Evolutionary conservation across 2,329 filamentous ascomycete species (phyloP).

Genomic region (Fusarium marasasianum): DNA sequence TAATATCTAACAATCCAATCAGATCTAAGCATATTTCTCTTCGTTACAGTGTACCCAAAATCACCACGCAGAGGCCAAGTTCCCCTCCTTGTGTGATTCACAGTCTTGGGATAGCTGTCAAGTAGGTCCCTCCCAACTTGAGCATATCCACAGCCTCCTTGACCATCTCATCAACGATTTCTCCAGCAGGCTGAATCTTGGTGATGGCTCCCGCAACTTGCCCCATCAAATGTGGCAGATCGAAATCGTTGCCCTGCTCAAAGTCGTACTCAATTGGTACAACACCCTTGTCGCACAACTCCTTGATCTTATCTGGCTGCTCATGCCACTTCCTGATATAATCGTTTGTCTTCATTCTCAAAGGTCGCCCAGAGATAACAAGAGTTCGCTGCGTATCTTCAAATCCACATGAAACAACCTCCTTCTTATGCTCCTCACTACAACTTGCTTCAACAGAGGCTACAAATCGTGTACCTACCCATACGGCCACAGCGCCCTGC

Average conservation of each 20-base stretch:
- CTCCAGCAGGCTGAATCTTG: slow-evolving; percentile 80
- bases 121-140: slow-evolving; percentile 68
- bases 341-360: slow-evolving; percentile 83
- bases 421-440: slow-evolving; percentile 82
- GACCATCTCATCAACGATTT: slow-evolving; percentile 94
- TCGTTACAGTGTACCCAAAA: background rate
- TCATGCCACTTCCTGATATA: slow-evolving; percentile 86
- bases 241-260: slow-evolving; percentile 82
- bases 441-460: slow-evolving; percentile 84
- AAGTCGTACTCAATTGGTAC: slow-evolving; percentile 86
- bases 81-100: slow-evolving; percentile 47
- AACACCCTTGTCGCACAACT: slow-evolving; percentile 78
- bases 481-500: slow-evolving; percentile 88
- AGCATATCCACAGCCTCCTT: slow-evolving; percentile 76
- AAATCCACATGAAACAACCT: slow-evolving; percentile 81
- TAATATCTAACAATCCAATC: background rate
- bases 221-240: slow-evolving; percentile 91
- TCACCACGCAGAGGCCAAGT: background rate
- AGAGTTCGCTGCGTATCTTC: slow-evolving; percentile 85
- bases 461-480: slow-evolving; percentile 95
- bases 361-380: slow-evolving; percentile 81
- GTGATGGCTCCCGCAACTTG: slow-evolving; percentile 85
- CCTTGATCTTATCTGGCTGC: slow-evolving; percentile 76
- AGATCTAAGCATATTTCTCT: background rate
- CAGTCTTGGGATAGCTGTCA: slow-evolving; percentile 55